Evolutionary conservation across 257 asterid genomes (phyloP).

Genomic region (Solanum chilense): DNA sequence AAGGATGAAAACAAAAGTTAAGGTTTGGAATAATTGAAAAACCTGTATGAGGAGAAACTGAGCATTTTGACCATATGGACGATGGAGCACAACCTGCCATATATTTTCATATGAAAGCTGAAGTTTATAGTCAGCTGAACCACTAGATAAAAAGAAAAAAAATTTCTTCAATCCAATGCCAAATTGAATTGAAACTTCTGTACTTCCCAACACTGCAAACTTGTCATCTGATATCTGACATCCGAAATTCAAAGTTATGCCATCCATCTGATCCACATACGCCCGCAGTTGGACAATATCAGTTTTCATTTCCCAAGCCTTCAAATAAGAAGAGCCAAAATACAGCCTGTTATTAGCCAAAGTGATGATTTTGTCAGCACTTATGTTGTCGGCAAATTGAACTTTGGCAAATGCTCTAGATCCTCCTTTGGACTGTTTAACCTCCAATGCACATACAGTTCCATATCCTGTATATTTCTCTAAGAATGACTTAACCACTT

Average conservation of each 20-base stretch:
- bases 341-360: constrained; percentile 22
- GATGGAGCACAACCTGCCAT: constrained; percentile 55
- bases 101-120: constrained; percentile 63
- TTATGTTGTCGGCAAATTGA: constrained; percentile 26
- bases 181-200: constrained; percentile 34
- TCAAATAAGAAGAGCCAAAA: constrained; percentile 44
- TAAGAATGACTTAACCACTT: constrained; percentile 13
- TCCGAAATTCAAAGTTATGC: constrained; percentile 41
- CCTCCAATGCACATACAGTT: constrained; percentile 42
- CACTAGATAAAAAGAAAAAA: constrained; percentile 17
- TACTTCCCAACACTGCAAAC: constrained; percentile 36
- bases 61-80: constrained; percentile 8
- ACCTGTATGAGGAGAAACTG: constrained; percentile 73
- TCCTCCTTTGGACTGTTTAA: constrained; percentile 29
- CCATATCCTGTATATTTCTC: constrained; percentile 26
- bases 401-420: constrained; percentile 55
- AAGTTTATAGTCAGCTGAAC: constrained; percentile 40
- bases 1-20: background rate
- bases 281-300: constrained; percentile 28
- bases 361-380: constrained; percentile 22
- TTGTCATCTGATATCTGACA: constrained; percentile 40
- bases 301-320: constrained; percentile 24
- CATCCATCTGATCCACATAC: constrained; percentile 25
- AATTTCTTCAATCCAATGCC: constrained; percentile 54
- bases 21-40: background rate